Evolutionary conservation across 495 filamentous ascomycete genomes (phyloP).

Genomic region (Acidomyces sp.): DNA sequence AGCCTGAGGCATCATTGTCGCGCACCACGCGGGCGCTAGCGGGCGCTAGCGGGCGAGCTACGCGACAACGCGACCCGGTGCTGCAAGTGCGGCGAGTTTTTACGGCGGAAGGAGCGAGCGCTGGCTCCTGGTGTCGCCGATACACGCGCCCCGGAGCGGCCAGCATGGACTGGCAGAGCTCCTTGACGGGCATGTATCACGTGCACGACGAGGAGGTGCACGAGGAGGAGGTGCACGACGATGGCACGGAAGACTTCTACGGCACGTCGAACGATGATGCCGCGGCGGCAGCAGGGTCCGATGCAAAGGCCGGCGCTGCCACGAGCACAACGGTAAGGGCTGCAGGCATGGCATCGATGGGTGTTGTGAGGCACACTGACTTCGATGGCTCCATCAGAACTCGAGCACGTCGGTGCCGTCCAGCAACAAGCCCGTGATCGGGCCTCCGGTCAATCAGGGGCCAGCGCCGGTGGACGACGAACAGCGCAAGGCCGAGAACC

Average conservation of each 20-base stretch:
- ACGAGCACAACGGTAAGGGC: not conserved
- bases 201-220: not conserved
- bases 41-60: not conserved
- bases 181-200: not conserved
- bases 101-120: not conserved
- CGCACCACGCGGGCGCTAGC: too few relatives aligned
- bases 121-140: too few relatives aligned
- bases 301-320: not conserved
- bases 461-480: not conserved
- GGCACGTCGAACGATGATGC: too few relatives aligned
- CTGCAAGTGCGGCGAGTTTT: not conserved
- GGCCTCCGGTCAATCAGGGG: too few relatives aligned
- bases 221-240: not conserved
- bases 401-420: not conserved
- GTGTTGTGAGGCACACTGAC: not conserved
- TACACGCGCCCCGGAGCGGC: too few relatives aligned
- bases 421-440: not conserved
- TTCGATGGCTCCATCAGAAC: not conserved
- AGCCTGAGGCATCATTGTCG: too few relatives aligned
- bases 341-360: not conserved
- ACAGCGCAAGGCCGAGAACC: conserved; percentile 13
- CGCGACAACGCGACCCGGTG: not conserved
- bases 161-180: not conserved
- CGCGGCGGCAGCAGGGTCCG: not conserved
- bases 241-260: conserved; percentile 12